phyloP scores from a whole-genome alignment of 202 grass and related monocot genomes.

The Bolboschoenoplectus hybrid region DNA sequence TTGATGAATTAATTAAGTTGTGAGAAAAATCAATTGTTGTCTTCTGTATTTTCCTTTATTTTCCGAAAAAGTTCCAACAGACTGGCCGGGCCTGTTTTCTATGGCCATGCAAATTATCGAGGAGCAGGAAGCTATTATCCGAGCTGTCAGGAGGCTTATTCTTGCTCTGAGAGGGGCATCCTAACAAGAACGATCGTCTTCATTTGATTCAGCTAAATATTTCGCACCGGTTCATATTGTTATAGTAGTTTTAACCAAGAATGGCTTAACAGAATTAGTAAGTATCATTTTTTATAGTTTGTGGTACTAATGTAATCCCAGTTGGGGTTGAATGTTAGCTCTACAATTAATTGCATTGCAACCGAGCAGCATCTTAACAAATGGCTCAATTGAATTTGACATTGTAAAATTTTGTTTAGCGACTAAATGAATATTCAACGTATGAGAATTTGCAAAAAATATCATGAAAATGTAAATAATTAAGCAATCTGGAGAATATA shows the following conservation, averaged over 20 bases:
- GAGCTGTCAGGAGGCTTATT: not conserved
- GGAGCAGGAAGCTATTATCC: not conserved
- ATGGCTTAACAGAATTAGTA: not conserved
- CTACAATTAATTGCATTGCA: not conserved
- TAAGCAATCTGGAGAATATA: not conserved
- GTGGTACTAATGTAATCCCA: not conserved
- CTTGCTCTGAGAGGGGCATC: not conserved
- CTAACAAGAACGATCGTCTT: not conserved
- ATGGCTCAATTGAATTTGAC: not conserved
- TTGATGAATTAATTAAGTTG: too few relatives aligned
- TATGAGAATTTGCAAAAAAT: too few relatives aligned
- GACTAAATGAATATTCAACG: too few relatives aligned
- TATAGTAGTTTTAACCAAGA: not conserved
- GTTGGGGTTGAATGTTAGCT: not conserved
- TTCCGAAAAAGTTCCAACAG: too few relatives aligned
- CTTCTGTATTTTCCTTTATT: too few relatives aligned
- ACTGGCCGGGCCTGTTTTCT: conserved; percentile 60
- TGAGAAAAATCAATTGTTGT: too few relatives aligned
- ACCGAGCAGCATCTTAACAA: not conserved
- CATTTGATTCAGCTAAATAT: not conserved
- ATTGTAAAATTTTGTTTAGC: not conserved
- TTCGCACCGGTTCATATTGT: not conserved
- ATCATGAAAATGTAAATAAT: not conserved
- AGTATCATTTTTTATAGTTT: not conserved
- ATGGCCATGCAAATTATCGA: not conserved